Conservation (phyloP, 2,329 filamentous ascomycete species). For the Cladosporium halotolerans region DNA sequence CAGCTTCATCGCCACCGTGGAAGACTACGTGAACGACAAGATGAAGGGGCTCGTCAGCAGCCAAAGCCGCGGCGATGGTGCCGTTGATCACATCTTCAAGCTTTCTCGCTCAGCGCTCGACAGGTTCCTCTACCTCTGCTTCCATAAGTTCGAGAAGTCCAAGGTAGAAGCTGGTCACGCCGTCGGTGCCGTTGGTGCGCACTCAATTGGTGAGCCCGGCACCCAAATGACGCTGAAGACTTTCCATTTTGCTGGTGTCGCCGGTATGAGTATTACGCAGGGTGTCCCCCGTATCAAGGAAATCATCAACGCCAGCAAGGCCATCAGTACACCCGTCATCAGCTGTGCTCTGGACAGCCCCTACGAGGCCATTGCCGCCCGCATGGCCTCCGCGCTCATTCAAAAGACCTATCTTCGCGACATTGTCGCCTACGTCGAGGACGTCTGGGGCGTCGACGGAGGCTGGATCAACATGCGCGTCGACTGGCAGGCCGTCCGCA, state of each 20-base stretch:
- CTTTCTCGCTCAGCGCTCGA: slow-evolving; percentile 68
- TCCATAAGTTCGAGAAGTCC: slow-evolving; percentile 85
- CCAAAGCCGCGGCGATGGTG: slow-evolving; percentile 19
- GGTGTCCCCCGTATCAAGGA: slow-evolving; percentile 99
- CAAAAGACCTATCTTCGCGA: slow-evolving; percentile 91
- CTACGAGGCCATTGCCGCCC: slow-evolving; percentile 69
- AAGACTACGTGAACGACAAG: slow-evolving; percentile 55
- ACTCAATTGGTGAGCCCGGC: slow-evolving; percentile 95
- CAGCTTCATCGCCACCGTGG: slow-evolving; percentile 72
- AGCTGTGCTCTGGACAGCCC: slow-evolving; percentile 76
- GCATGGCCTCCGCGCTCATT: slow-evolving; percentile 84
- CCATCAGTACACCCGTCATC: slow-evolving; percentile 91
- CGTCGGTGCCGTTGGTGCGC: slow-evolving; percentile 90
- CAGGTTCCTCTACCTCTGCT: slow-evolving; percentile 72
- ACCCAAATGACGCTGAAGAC: slow-evolving; percentile 99
- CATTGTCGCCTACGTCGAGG: slow-evolving; percentile 72
- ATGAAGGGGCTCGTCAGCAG: slow-evolving; percentile 23
- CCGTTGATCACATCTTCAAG: slow-evolving; percentile 69
- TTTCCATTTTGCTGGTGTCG: slow-evolving; percentile 99
- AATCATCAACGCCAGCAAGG: slow-evolving; percentile 96
- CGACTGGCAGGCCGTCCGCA: slow-evolving; percentile 69
- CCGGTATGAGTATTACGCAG: slow-evolving; percentile 98
- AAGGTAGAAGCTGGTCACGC: slow-evolving; percentile 92
- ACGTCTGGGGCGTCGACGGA: slow-evolving; percentile 74
- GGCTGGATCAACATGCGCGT: slow-evolving; percentile 76